Conservation (phyloP, 1,284 basidiomycete species). For the Ceratobasidium sp. region DNA sequence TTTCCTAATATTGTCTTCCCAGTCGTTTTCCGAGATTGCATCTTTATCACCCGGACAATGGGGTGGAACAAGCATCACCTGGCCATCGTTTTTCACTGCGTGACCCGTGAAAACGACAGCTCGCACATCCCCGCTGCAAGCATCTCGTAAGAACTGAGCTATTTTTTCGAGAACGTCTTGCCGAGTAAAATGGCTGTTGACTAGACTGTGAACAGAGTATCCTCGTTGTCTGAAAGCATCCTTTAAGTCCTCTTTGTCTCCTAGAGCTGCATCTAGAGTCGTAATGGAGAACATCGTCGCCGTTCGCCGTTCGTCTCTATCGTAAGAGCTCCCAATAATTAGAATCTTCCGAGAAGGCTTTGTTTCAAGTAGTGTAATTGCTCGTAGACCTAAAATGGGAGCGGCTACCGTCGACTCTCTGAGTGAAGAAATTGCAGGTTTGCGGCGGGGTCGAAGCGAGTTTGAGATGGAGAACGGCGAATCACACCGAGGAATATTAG, state of each 20-base stretch:
- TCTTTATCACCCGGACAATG: neutral
- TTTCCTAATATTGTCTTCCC: constrained; percentile 8
- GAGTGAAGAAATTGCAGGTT: neutral
- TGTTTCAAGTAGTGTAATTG: neutral
- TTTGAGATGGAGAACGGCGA: neutral
- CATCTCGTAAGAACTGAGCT: neutral
- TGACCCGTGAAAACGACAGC: constrained; percentile 31
- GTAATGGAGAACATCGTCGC: constrained; percentile 16
- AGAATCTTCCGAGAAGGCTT: constrained; percentile 12
- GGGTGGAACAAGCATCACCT: constrained; percentile 25
- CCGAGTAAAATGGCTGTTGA: constrained; percentile 16
- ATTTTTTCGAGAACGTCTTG: neutral
- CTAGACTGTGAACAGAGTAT: constrained; percentile 6
- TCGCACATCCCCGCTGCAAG: constrained; percentile 15
- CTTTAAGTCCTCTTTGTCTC: neutral
- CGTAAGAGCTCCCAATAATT: constrained; percentile 19
- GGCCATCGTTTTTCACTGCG: neutral
- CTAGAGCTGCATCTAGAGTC: neutral
- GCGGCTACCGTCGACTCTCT: neutral
- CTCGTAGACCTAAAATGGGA: neutral
- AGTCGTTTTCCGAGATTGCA: constrained; percentile 7
- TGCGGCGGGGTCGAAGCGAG: neutral
- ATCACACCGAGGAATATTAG: neutral
- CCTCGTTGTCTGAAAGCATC: neutral
- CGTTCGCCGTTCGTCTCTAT: neutral